Conservation (phyloP, 208 protist genomes). For the Wallacemonas sp. region DNA sequence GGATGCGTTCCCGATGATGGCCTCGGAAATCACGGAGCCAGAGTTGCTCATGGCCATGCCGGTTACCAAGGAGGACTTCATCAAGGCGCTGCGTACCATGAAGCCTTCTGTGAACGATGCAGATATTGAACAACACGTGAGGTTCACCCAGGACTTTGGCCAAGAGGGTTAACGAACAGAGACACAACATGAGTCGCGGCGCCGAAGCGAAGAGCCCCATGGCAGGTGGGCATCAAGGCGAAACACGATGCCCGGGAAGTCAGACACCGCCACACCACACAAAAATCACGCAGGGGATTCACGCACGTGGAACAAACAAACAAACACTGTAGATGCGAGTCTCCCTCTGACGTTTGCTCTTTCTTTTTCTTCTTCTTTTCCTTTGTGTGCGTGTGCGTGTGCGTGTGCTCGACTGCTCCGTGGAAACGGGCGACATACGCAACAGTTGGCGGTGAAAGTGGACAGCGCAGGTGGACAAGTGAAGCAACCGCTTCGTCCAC, state of each 20-base stretch:
- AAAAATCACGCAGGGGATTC: too few species aligned
- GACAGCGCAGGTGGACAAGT: too few species aligned
- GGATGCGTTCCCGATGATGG: slow-evolving; percentile 91
- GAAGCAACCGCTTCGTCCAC: too few species aligned
- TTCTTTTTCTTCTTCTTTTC: background rate
- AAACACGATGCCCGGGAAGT: too few species aligned
- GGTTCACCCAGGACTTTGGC: slow-evolving; percentile 97
- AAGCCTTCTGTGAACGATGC: slow-evolving; percentile 88
- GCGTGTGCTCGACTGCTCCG: background rate
- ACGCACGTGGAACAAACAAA: too few species aligned
- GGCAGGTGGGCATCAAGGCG: too few species aligned
- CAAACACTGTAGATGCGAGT: too few species aligned
- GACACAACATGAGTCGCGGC: background rate
- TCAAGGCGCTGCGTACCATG: slow-evolving; percentile 84
- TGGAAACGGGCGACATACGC: too few species aligned
- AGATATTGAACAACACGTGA: slow-evolving; percentile 92
- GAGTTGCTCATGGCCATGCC: slow-evolving; percentile 90
- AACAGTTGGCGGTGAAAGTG: too few species aligned
- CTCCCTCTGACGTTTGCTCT: background rate
- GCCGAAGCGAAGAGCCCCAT: too few species aligned
- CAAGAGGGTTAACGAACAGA: slow-evolving; percentile 86
- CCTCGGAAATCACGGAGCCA: slow-evolving; percentile 85
- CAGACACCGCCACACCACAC: too few species aligned
- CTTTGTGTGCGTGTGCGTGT: too few species aligned
- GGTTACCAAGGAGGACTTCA: slow-evolving; percentile 92